Percentiles rank a stretch among this genome's conserved stretches.
Evolutionary conservation across 805 yeast genomes (phyloP).

Genomic region (Cyberlindnera euphorbiiphila): DNA sequence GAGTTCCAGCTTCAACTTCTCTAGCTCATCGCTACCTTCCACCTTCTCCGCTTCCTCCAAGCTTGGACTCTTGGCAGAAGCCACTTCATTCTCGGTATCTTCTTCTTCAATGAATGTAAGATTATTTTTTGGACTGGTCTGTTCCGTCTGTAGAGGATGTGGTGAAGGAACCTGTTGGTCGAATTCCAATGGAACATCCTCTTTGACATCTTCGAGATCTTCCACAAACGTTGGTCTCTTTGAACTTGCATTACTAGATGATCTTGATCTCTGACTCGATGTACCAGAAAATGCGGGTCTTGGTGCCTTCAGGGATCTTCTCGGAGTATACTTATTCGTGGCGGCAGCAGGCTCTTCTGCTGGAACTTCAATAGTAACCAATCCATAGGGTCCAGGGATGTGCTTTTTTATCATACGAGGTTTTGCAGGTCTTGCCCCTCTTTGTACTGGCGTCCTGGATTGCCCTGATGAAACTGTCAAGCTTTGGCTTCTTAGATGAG

Average conservation of each 20-base stretch:
- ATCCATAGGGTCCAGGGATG: constrained; percentile 71
- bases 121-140: constrained; percentile 5
- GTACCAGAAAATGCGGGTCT: constrained; percentile 11
- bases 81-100: constrained; percentile 3
- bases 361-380: constrained; percentile 67
- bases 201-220: constrained; percentile 22
- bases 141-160: neutral
- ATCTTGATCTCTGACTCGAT: constrained; percentile 8
- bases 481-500: constrained; percentile 17
- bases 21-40: constrained; percentile 9
- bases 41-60: constrained; percentile 11
- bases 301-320: constrained; percentile 17
- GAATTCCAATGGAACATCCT: constrained; percentile 16
- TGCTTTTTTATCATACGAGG: constrained; percentile 49
- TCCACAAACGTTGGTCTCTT: constrained; percentile 20
- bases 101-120: constrained; percentile 21
- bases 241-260: constrained; percentile 14
- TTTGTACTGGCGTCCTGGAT: no score
- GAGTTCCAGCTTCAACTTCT: constrained; percentile 10
- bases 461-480: constrained; percentile 8
- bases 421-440: no score
- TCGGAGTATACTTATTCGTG: constrained; percentile 4
- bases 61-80: constrained; percentile 1
- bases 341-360: constrained; percentile 30
- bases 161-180: constrained; percentile 1